Evolutionary conservation across 1,139 yeast species (phyloP).

Genomic region (Saccharomycopsis hybrid): DNA sequence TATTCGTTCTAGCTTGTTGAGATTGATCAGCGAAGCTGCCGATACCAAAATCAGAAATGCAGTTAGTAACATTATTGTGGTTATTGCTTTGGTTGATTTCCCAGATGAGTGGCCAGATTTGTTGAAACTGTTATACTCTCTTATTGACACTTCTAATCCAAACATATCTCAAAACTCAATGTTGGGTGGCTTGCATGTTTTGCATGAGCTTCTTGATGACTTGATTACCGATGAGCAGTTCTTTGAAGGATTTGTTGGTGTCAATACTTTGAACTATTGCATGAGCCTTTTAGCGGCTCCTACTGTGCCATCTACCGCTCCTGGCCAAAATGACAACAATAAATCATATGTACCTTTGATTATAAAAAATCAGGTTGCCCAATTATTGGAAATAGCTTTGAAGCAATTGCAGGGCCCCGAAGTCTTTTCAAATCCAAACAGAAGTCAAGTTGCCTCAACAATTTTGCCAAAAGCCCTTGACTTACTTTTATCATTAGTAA

Average conservation of each 20-base stretch:
- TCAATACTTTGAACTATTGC: conserved; percentile 44
- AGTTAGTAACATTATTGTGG: conserved; percentile 71
- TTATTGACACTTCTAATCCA: conserved; percentile 33
- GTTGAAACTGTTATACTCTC: conserved; percentile 41
- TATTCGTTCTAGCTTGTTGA: conserved; percentile 46
- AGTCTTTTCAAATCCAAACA: conserved; percentile 32
- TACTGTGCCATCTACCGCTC: conserved; percentile 16
- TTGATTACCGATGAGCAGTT: conserved; percentile 81
- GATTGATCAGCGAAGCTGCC: conserved; percentile 43
- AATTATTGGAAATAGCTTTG: conserved; percentile 47
- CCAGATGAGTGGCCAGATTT: conserved; percentile 95
- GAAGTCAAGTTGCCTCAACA: conserved; percentile 28
- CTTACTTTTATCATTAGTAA: conserved; percentile 5
- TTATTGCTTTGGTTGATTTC: conserved; percentile 81
- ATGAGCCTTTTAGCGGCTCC: conserved; percentile 34
- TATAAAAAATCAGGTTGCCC: conserved; percentile 44
- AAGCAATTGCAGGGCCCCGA: conserved; percentile 49
- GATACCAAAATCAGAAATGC: conserved; percentile 61
- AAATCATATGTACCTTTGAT: conserved; percentile 30
- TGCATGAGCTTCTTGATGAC: conserved; percentile 80
- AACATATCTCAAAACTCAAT: conserved; percentile 28
- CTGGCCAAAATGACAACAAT: conserved; percentile 22
- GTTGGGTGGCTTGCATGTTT: conserved; percentile 62
- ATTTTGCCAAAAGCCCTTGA: conserved; percentile 7
- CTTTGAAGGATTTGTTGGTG: conserved; percentile 66